These are phyloP conservation scores for Pleurotus cornucopiae DNA, from an alignment of 768 basidiomycete species.

Conservation along the genomic window DNA sequence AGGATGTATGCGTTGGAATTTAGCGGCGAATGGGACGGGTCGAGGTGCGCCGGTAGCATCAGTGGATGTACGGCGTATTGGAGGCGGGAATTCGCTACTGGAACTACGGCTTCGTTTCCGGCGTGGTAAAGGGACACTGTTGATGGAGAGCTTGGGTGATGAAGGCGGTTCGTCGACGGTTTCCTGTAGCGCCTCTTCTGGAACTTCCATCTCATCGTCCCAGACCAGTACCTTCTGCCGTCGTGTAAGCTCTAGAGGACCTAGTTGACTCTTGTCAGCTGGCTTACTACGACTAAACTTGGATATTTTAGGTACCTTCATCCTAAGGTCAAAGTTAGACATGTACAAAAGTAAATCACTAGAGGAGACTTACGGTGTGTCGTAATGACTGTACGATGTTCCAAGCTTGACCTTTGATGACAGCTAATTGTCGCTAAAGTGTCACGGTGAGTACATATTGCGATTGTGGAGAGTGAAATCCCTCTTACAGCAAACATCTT, in stretches of 20 bases:
- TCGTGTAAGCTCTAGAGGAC: constrained; percentile 89
- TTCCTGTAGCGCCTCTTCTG: constrained; percentile 48
- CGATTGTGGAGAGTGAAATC: not conserved
- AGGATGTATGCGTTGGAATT: constrained; percentile 79
- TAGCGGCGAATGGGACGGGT: constrained; percentile 81
- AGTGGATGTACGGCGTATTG: constrained; percentile 58
- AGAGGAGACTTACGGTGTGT: constrained; percentile 53
- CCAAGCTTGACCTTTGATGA: constrained; percentile 89
- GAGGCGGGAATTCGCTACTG: constrained; percentile 71
- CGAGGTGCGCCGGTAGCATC: constrained; percentile 61
- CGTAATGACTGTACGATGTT: constrained; percentile 83
- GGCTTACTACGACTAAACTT: too few species aligned
- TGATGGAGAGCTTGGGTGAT: constrained; percentile 62
- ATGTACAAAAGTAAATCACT: constrained; percentile 3
- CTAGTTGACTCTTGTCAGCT: constrained; percentile 29
- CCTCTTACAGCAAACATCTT: constrained; percentile 78
- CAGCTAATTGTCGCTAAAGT: constrained; percentile 75
- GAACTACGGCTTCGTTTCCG: constrained; percentile 58
- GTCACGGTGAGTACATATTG: not conserved
- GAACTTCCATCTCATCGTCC: constrained; percentile 80
- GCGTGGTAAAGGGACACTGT: constrained; percentile 54
- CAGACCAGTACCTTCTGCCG: constrained; percentile 76
- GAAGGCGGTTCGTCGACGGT: constrained; percentile 31
- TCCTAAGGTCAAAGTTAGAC: constrained; percentile 41
- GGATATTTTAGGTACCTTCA: constrained; percentile 48